phyloP scores from a whole-genome alignment of 257 asterid genomes.

The Scutellaria galericulata region DNA sequence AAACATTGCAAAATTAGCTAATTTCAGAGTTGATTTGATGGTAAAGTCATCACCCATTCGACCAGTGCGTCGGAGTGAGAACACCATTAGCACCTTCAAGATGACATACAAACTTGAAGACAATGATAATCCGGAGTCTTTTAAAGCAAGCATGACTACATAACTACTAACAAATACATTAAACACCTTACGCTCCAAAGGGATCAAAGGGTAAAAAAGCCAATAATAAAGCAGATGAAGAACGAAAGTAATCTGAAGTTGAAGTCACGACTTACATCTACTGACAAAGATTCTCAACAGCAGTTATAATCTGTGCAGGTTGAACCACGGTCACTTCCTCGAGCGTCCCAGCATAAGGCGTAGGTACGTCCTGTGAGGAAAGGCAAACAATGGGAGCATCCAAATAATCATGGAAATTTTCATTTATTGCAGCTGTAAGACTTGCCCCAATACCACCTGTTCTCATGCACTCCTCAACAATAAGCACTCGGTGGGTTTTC shows the following conservation, averaged over 20 bases:
- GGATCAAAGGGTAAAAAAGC: no score
- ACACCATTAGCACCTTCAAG: no score
- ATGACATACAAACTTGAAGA: no score
- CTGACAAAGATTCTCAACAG: slow-evolving; percentile 79
- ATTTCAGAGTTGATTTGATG: no score
- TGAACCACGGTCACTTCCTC: slow-evolving; percentile 86
- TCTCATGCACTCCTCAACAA: slow-evolving; percentile 92
- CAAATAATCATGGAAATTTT: slow-evolving; percentile 76
- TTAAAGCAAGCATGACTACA: no score
- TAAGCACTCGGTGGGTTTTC: slow-evolving; percentile 77
- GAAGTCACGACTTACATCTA: slow-evolving; percentile 24
- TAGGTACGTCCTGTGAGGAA: slow-evolving; percentile 87
- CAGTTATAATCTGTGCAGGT: slow-evolving; percentile 78
- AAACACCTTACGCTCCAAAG: no score
- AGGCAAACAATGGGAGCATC: slow-evolving; percentile 78
- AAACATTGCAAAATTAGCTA: no score
- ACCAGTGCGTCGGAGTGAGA: no score
- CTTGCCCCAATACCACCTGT: slow-evolving; percentile 94
- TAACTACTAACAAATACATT: no score
- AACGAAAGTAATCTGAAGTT: slow-evolving; percentile 13
- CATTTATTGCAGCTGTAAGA: slow-evolving; percentile 75
- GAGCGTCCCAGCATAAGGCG: slow-evolving; percentile 76
- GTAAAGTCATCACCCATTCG: no score
- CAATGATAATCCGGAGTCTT: no score
- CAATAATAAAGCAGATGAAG: neutral